Conservation (phyloP, 2,329 filamentous ascomycete genomes). For the Periglandula ipomoeae region DNA sequence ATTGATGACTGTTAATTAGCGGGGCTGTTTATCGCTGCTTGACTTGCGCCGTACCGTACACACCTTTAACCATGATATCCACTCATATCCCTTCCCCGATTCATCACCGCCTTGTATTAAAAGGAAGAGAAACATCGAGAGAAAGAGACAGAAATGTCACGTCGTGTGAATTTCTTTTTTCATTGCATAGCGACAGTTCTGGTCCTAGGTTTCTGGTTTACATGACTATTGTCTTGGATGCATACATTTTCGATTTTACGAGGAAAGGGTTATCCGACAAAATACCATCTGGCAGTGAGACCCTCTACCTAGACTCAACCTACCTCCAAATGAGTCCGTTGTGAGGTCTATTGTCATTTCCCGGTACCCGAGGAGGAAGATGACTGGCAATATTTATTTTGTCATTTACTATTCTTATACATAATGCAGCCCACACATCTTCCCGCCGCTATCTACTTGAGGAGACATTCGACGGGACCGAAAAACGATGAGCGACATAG, state of each 20-base stretch:
- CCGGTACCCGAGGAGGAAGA: no score
- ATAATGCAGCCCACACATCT: not conserved
- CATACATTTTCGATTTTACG: not conserved
- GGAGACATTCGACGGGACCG: not conserved
- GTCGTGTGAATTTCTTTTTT: slow-evolving; percentile 15
- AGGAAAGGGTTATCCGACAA: not conserved
- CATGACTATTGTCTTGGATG: slow-evolving; percentile 1
- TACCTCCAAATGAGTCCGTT: not conserved
- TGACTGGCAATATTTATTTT: slow-evolving; percentile 4
- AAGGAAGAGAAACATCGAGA: slow-evolving; percentile 16
- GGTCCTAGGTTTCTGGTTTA: slow-evolving; percentile 13
- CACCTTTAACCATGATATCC: no score
- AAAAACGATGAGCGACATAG: not conserved
- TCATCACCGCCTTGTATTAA: slow-evolving; percentile 14
- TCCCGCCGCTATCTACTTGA: not conserved
- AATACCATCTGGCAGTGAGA: not conserved
- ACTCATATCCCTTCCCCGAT: not conserved
- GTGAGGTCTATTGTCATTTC: no score
- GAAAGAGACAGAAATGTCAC: not conserved
- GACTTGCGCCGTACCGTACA: no score
- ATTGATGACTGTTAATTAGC: slow-evolving; percentile 54
- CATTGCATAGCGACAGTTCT: slow-evolving; percentile 30
- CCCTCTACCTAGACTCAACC: not conserved
- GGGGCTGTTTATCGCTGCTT: no score
- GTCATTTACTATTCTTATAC: not conserved